A percentile compares a stretch with the other conserved stretches of the same genome.
Conservation (phyloP, 2,329 filamentous ascomycete species). For the Fusarium guadeloupense region DNA sequence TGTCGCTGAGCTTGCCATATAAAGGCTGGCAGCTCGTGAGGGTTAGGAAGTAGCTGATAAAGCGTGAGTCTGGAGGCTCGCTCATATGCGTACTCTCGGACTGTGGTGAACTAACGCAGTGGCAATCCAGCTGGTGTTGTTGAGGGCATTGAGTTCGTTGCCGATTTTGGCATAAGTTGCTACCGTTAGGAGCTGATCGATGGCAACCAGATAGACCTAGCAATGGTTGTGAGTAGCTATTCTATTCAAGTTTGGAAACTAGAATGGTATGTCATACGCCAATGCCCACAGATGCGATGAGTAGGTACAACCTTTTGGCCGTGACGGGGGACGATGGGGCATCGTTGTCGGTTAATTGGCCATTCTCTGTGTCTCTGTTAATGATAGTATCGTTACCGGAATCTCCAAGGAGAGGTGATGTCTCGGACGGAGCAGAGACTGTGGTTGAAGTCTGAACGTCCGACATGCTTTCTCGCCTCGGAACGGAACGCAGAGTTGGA, state of each 20-base stretch:
- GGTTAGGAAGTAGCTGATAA: constrained; percentile 72
- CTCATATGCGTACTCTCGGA: neutral
- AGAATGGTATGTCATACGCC: constrained; percentile 40
- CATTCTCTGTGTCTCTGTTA: constrained; percentile 26
- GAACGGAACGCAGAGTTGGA: neutral
- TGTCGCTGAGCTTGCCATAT: constrained; percentile 75
- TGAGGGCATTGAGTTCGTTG: constrained; percentile 77
- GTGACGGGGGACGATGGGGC: constrained; percentile 26
- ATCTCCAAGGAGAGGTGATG: constrained; percentile 43
- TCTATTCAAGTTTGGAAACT: too few species aligned
- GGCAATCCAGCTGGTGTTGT: constrained; percentile 79
- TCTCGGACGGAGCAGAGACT: constrained; percentile 31
- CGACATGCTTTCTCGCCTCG: constrained; percentile 19
- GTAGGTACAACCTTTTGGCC: constrained; percentile 50
- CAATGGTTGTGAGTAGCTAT: constrained; percentile 1
- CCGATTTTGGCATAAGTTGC: constrained; percentile 83
- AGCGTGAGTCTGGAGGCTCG: constrained; percentile 3
- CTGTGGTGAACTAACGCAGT: constrained; percentile 47
- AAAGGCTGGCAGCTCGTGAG: constrained; percentile 79
- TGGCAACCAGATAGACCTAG: constrained; percentile 75
- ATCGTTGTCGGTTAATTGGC: neutral
- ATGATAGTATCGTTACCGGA: neutral
- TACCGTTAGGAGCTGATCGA: constrained; percentile 81
- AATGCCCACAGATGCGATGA: constrained; percentile 52
- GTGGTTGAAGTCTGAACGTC: neutral